Conservation (phyloP, 2,329 filamentous ascomycete genomes). For the Bimuria novae-zelandiae region DNA sequence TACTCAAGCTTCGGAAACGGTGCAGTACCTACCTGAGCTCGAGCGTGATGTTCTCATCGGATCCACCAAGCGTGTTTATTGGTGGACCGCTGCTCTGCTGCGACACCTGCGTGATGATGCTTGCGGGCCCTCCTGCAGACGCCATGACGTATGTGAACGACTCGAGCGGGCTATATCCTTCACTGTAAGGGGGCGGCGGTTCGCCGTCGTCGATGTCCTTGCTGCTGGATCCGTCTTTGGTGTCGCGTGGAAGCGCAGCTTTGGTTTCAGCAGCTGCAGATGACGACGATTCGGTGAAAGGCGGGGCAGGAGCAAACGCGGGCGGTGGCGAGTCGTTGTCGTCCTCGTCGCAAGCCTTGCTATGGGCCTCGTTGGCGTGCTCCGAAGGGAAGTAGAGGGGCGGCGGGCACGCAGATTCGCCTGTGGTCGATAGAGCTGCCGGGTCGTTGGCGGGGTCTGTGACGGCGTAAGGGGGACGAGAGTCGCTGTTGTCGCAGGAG, state of each 20-base stretch:
- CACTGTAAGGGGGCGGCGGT: slow-evolving; percentile 93
- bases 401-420: slow-evolving; percentile 61
- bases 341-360: slow-evolving; percentile 47
- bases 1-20: not conserved
- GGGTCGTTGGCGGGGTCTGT: slow-evolving; percentile 43
- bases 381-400: slow-evolving; percentile 62
- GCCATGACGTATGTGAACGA: slow-evolving; percentile 98
- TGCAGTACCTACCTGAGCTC: slow-evolving; percentile 75
- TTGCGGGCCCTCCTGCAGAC: slow-evolving; percentile 92
- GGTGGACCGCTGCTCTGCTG: slow-evolving; percentile 76
- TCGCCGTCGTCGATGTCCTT: slow-evolving; percentile 81
- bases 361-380: slow-evolving; percentile 53
- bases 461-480: slow-evolving; percentile 34
- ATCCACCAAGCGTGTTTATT: slow-evolving; percentile 84
- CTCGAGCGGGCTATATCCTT: slow-evolving; percentile 88
- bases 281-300: slow-evolving; percentile 56
- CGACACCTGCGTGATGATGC: slow-evolving; percentile 99
- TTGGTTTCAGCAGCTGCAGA: slow-evolving; percentile 71
- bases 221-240: slow-evolving; percentile 72
- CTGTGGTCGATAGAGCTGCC: slow-evolving; percentile 48
- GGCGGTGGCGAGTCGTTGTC: slow-evolving; percentile 51
- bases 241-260: slow-evolving; percentile 79
- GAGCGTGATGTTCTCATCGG: slow-evolving; percentile 92
- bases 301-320: slow-evolving; percentile 57
- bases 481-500: slow-evolving; percentile 29